Evolutionary conservation across 73 alveolate species (phyloP), one percentile per base, ranked within the genome.

Genomic region (Effrenium voratum): DNA sequence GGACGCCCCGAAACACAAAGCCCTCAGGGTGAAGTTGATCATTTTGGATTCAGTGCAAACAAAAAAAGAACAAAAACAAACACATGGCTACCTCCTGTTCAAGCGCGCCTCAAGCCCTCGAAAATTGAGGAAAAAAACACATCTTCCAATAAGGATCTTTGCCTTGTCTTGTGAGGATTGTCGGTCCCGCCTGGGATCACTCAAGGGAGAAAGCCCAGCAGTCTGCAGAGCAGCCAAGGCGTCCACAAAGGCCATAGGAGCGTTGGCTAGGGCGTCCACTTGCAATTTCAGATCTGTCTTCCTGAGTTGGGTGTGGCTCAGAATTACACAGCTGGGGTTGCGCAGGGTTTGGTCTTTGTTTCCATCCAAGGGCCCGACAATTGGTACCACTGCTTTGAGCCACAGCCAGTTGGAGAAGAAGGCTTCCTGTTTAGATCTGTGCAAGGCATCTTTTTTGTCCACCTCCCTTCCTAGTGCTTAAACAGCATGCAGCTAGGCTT

Each of bases 131-230:
- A n/a, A n/a, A n/a, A n/a, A n/a, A n/a, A n/a, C n/a, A n/a, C n/a
- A n/a, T n/a, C n/a, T n/a, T n/a, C n/a, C n/a, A n/a, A n/a, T n/a
- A n/a, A n/a, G n/a, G n/a, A n/a, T n/a, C n/a, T n/a, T n/a, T n/a
- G n/a, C n/a, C n/a, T n/a, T n/a, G n/a, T n/a, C n/a, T n/a, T n/a
- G n/a, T n/a, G n/a, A n/a, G n/a, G n/a, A n/a, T n/a, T n/a, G n/a
- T n/a, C n/a, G n/a, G n/a, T n/a, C n/a, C n/a, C n/a, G n/a, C 28
- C 82, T n/a, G 47, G 97, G 97, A 70, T 90, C 97, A 41, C 88
- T 32, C 41, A 90, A 40, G 40, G 97, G 97, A 44, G 57, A 19
- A n/a, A 90, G 75, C 6, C 59, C 45, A 13, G 97, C 97, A 3
- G 45, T 50, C 66, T 90, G 87, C 22, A 90, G 45, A 45, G 97